Evolutionary conservation across 2,329 filamentous ascomycete species (phyloP), one percentile per base, ranked within the genome.

Genomic region (Colletotrichum sp.): DNA sequence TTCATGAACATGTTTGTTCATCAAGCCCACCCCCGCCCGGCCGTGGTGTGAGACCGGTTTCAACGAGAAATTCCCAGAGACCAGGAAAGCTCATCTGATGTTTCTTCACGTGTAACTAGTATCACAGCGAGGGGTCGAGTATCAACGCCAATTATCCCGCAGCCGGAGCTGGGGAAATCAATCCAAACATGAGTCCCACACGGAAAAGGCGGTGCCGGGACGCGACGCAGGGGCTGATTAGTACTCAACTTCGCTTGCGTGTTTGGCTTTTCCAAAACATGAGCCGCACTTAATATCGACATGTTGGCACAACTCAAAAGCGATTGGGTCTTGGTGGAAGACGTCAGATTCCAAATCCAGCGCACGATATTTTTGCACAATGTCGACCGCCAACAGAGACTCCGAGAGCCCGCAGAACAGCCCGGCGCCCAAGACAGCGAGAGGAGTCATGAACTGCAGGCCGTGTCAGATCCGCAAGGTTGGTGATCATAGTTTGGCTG

Each of bases 361-460:
- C 36, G 44, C 8, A 21, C 36, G 9, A n/a, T 24, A 69, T 2
- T n/a, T 28, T 74, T 39, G 36, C 12, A 75, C 36, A 8, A 75
- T 75, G 72, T 75, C 72, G 15, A 36, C 68, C n/a, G 26, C 68
- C 16, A 72, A 36, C 21, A 72, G 44, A 24, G 52, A 44, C 26
- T 68, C 72, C 5, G 44, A 72, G 9, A 75, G 72, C 24, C 69
- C 72, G n/a, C 72, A 75, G 24, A 39, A 26, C 55, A 75, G 72
- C 32, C 69, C 72, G 26, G 62, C 52, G 6, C 18, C 39, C 12
- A 75, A 75, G 39, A 26, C 55, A 10, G 24, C 55, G 16, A 62
- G 49, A 26, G 72, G 72, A 8, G 57, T 73, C 12, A 76, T 76
- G 73, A 76, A 76, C 28, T 76, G 73, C 70, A 76, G 68, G 44